Percentiles rank a stretch among this genome's conserved stretches.
Conservation (phyloP, 2,329 filamentous ascomycete species). For the Aspergillus fumigatus region DNA sequence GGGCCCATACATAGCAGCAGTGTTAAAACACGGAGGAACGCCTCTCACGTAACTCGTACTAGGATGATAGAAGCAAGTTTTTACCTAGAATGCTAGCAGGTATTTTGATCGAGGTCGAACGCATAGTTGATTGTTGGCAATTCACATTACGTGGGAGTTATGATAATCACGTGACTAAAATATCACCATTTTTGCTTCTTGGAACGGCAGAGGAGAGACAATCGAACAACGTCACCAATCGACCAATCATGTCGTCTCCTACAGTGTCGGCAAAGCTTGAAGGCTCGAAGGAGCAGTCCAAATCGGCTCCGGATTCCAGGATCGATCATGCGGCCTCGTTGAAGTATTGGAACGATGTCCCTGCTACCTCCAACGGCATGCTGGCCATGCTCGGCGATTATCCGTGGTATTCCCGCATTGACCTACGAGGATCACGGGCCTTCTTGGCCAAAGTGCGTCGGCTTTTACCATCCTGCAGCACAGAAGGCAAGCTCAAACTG, state of each 20-base stretch:
- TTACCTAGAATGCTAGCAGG: not conserved
- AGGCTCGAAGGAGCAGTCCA: not conserved
- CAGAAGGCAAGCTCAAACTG: constrained; percentile 21
- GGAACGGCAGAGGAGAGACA: not conserved
- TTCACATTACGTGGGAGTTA: too few relatives aligned
- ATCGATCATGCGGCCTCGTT: constrained; percentile 35
- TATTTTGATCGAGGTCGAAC: not conserved
- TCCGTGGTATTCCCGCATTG: constrained; percentile 63
- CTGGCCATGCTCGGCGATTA: constrained; percentile 60
- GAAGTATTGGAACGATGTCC: constrained; percentile 32
- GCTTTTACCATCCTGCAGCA: constrained; percentile 12
- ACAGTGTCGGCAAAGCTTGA: not conserved
- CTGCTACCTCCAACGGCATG: constrained; percentile 52
- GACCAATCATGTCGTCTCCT: not conserved
- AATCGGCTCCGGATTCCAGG: constrained; percentile 8
- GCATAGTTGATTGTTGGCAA: not conserved
- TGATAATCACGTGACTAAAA: not conserved
- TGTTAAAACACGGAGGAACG: too few relatives aligned
- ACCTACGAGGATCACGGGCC: constrained; percentile 63
- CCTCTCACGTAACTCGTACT: too few relatives aligned
- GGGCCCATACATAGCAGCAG: not conserved
- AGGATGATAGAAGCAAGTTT: not conserved
- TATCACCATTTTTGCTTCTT: not conserved
- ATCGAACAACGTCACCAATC: not conserved
- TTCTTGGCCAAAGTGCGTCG: constrained; percentile 62